Conservation (phyloP, 148 eudicot species). For the Rhododendron simsii region DNA sequence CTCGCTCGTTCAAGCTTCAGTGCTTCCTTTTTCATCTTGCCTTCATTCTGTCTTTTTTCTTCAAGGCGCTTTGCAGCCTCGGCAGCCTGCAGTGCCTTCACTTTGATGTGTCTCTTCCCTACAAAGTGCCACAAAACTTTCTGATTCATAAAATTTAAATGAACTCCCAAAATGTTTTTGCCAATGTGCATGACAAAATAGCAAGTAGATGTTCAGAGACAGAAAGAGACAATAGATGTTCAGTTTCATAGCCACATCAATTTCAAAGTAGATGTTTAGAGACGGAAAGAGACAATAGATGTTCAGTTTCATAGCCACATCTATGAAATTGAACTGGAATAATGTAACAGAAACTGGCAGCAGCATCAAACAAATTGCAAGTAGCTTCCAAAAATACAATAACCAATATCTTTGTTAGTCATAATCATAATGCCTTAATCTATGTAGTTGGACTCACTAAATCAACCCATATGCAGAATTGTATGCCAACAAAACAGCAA, state of each 20-base stretch:
- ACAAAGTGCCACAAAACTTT: slow-evolving; percentile 19
- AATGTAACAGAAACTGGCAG: too few species aligned
- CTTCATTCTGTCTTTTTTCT: slow-evolving; percentile 68
- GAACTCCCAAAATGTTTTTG: not conserved
- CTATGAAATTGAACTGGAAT: too few species aligned
- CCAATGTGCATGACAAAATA: not conserved
- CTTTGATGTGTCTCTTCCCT: slow-evolving; percentile 82
- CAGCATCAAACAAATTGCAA: too few species aligned
- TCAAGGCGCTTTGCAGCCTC: slow-evolving; percentile 69
- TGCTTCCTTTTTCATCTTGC: slow-evolving; percentile 78
- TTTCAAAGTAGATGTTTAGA: not conserved
- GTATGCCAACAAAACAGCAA: not conserved
- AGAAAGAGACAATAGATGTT: too few species aligned
- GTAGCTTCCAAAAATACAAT: too few species aligned
- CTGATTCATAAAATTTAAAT: not conserved
- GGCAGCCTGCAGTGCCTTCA: slow-evolving; percentile 82
- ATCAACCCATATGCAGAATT: too few species aligned
- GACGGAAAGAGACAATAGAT: too few species aligned
- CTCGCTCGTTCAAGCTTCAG: slow-evolving; percentile 65
- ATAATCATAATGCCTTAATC: too few species aligned
- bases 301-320: too few species aligned
- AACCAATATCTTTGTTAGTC: too few species aligned
- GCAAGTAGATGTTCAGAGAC: not conserved
- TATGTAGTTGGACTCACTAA: too few species aligned
- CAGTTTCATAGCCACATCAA: too few species aligned